phyloP scores from a whole-genome alignment of 73 alveolate species.

The Blepharisma japonicum region DNA sequence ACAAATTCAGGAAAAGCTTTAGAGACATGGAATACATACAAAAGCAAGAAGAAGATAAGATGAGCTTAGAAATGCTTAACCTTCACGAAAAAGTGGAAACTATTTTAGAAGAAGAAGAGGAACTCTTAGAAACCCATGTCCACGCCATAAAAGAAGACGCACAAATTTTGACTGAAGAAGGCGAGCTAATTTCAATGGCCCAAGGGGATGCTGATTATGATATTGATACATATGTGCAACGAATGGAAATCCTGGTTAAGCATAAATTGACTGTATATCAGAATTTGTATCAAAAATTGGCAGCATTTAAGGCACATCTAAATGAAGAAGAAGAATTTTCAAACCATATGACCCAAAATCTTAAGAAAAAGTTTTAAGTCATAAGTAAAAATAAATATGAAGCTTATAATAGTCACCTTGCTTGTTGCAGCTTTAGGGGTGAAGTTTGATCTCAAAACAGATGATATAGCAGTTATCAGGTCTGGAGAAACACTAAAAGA shows the following conservation, averaged over 20 bases:
- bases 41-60: slow-evolving; percentile 26
- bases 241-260: slow-evolving; percentile 72
- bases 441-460: too few relatives aligned
- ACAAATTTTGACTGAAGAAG: slow-evolving; percentile 86
- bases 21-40: slow-evolving; percentile 23
- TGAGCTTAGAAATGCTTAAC: slow-evolving; percentile 66
- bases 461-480: too few relatives aligned
- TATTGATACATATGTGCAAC: slow-evolving; percentile 84
- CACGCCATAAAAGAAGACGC: slow-evolving; percentile 94
- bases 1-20: slow-evolving; percentile 14
- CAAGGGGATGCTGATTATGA: slow-evolving; percentile 81
- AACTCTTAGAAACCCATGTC: slow-evolving; percentile 81
- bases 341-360: neutral
- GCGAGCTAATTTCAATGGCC: slow-evolving; percentile 80
- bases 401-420: too few relatives aligned
- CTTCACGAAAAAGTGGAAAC: slow-evolving; percentile 87
- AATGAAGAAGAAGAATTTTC: slow-evolving; percentile 28
- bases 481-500: too few relatives aligned
- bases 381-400: neutral
- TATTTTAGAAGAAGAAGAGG: slow-evolving; percentile 89
- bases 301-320: slow-evolving; percentile 63
- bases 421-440: too few relatives aligned
- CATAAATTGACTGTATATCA: slow-evolving; percentile 80
- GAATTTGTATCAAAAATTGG: slow-evolving; percentile 70
- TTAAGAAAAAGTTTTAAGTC: neutral